Base-by-base conservation (phyloP, 2,329 filamentous ascomycete species). In the Trichothecium roseum region DNA sequence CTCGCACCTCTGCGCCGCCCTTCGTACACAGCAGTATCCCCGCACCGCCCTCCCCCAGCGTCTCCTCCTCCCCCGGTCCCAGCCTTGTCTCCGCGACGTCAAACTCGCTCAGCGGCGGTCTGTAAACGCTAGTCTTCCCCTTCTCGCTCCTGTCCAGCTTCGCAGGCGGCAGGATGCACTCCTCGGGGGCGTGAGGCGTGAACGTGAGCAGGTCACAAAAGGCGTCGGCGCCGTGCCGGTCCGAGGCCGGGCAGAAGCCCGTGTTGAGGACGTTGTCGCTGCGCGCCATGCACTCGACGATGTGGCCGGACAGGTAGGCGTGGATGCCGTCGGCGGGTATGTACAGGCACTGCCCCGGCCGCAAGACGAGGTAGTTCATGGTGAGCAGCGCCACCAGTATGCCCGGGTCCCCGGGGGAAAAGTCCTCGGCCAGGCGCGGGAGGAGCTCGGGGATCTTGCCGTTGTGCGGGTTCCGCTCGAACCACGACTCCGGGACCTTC, bases 301-400 rank as follows among this genome's bases (percentile, higher is more conserved):
- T 94, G 53, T 98, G 89, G 40, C 85, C 85, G 3, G 81, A 85
- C 30, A 93, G 63, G 59, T 98, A 98, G 33, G 91, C 91, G 57
- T 98, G 91, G 49, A 96, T 96, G 52, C 96, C 91, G 52, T 98
- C 89, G 6, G 91, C 91, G 50, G 86, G 85, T 26, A 98, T 71
- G 63, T 96, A 98, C 68, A 98, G 83, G 8, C 89, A 91, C 62
- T 98, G 89, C 35, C 91, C 91, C 1, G 88, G 77, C 15, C 72
- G 57, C 8, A 87, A 67, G 1, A 69, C 63, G 35, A 87, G 51
- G 48, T 73, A 87, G 56, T 88, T 88, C 81, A 85, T 86, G 31
- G 75, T 75, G 26, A 84, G 57, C 5, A 84, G 63, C 0, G 80
- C 80, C 2, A 87, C 77, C 2, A 88, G 59, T 14, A 67, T 74